Evolutionary conservation across 352 stramenopile genomes (phyloP).

Genomic region (Globisporangium rhizosaccharum): DNA sequence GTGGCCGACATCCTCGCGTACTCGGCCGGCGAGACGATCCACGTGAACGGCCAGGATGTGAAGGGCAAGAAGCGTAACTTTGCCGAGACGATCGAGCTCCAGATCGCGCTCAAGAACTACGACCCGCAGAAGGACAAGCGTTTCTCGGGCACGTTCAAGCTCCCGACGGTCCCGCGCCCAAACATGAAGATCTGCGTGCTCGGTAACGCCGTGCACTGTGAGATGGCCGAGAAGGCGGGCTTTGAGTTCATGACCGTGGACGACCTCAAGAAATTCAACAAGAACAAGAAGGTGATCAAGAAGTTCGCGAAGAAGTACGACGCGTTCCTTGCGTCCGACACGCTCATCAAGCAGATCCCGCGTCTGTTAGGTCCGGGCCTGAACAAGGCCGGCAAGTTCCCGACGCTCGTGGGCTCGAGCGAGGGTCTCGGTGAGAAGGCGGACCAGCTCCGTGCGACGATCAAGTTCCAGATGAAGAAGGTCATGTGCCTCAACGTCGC

Average conservation of each 20-base stretch:
- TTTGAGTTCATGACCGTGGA: slow-evolving; percentile 98
- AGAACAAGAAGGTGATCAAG: slow-evolving; percentile 99
- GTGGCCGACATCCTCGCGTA: slow-evolving; percentile 96
- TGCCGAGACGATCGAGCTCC: slow-evolving; percentile 98
- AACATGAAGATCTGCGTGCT: slow-evolving; percentile 98
- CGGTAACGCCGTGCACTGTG: slow-evolving; percentile 98
- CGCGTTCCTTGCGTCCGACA: slow-evolving; percentile 98
- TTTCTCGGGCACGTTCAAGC: slow-evolving; percentile 99
- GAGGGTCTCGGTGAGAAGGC: slow-evolving; percentile 98
- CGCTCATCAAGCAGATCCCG: slow-evolving; percentile 99
- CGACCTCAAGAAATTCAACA: slow-evolving; percentile 99
- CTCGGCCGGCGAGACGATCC: slow-evolving; percentile 92
- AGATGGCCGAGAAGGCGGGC: slow-evolving; percentile 97
- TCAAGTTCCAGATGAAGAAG: slow-evolving; percentile 99
- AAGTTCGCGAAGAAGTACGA: slow-evolving; percentile 99
- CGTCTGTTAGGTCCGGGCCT: slow-evolving; percentile 98
- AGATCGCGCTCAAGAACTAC: slow-evolving; percentile 99
- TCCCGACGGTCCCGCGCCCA: slow-evolving; percentile 93
- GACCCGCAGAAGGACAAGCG: slow-evolving; percentile 99
- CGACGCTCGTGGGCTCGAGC: slow-evolving; percentile 91
- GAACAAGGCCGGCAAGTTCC: slow-evolving; percentile 99
- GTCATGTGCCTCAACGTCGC: slow-evolving; percentile 99
- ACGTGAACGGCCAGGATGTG: slow-evolving; percentile 86
- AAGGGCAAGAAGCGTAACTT: slow-evolving; percentile 99
- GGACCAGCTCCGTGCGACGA: slow-evolving; percentile 96